Conservation (phyloP, 495 filamentous ascomycete species). For the Neurospora sp. region DNA sequence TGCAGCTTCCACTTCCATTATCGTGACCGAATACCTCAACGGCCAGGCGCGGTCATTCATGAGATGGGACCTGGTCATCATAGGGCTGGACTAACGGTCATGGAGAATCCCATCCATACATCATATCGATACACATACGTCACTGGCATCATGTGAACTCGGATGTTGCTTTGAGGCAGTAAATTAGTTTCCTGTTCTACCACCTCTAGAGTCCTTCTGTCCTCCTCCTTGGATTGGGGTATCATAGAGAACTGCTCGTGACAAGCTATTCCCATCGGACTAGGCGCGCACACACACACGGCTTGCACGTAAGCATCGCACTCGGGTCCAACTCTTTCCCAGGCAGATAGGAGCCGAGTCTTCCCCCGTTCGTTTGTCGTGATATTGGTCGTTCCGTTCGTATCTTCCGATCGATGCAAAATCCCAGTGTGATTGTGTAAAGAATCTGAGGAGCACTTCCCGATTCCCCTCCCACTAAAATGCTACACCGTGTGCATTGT, state of each 20-base stretch:
- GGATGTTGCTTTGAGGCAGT: not conserved
- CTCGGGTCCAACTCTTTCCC: not conserved
- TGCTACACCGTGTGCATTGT: not conserved
- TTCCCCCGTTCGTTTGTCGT: not conserved
- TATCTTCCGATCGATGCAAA: constrained; percentile 1
- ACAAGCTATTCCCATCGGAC: not conserved
- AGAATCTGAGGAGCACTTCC: constrained; percentile 31
- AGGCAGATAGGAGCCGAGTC: not conserved
- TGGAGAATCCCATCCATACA: not conserved
- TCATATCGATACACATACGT: not conserved
- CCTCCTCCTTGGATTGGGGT: not conserved
- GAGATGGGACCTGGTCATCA: not conserved
- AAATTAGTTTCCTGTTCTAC: not conserved
- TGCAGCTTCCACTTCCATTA: not conserved
- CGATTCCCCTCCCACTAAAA: constrained; percentile 7
- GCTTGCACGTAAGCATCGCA: not conserved
- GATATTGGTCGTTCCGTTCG: not conserved
- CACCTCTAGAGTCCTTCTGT: not conserved
- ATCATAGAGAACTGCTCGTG: not conserved
- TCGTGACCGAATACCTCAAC: not conserved
- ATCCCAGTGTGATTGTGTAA: constrained; percentile 18
- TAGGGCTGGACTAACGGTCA: not conserved
- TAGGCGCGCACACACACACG: not conserved
- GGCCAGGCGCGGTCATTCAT: not conserved
- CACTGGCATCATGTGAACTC: not conserved